phyloP scores from a whole-genome alignment of 1,284 basidiomycete species.

The Naganishia albida region DNA sequence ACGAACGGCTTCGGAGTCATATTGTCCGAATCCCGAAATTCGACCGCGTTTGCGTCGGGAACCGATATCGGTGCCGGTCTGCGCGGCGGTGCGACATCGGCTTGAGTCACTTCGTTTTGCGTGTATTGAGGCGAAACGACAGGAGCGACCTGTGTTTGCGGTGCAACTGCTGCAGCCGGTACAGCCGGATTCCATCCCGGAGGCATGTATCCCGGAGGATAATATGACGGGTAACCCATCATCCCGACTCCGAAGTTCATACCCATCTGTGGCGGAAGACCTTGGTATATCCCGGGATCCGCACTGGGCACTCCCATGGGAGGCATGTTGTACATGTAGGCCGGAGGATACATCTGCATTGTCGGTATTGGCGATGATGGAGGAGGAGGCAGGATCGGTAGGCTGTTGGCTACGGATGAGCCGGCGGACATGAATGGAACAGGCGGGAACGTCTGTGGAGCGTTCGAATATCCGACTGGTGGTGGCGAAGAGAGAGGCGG shows the following conservation, averaged over 20 bases:
- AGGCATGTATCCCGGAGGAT: conserved; percentile 23
- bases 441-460: too few species aligned
- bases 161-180: neutral
- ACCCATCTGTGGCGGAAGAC: conserved; percentile 4
- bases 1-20: conserved; percentile 7
- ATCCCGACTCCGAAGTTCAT: neutral
- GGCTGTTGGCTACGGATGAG: neutral
- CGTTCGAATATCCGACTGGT: neutral
- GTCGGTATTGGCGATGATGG: conserved; percentile 9
- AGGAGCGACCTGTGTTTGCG: neutral
- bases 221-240: conserved; percentile 24
- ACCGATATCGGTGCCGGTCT: conserved; percentile 21
- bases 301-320: neutral
- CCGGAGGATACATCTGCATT: conserved; percentile 16
- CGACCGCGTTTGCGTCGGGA: neutral
- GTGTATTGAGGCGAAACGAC: neutral
- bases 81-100: neutral
- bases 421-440: neutral
- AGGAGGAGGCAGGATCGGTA: neutral
- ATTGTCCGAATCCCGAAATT: conserved; percentile 1
- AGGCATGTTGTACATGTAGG: conserved; percentile 15
- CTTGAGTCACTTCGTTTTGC: neutral
- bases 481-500: conserved; percentile 6
- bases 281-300: conserved; percentile 7
- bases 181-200: conserved; percentile 4